Percentiles rank a stretch among this genome's conserved stretches.
Conservation (phyloP, 1,284 basidiomycete species). For the Apiotrichum brassicae region DNA sequence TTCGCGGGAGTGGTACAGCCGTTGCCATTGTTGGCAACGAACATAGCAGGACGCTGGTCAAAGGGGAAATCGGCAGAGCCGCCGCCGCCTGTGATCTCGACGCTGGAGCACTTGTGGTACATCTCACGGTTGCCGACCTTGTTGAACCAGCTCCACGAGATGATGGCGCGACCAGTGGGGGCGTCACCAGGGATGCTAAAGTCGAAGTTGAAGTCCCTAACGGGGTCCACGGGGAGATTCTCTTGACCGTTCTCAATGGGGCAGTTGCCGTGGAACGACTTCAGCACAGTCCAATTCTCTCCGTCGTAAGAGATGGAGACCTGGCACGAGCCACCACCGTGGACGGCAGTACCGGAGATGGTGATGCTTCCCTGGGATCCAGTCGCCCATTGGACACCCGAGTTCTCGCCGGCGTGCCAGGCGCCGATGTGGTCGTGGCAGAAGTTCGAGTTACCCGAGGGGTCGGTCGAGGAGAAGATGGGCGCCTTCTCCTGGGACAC, state of each 20-base stretch:
- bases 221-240: too few species aligned
- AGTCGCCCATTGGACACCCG: constrained; percentile 35
- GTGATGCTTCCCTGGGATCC: constrained; percentile 32
- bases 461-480: too few species aligned
- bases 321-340: constrained; percentile 48
- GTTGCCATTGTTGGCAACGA: constrained; percentile 46
- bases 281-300: constrained; percentile 47
- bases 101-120: constrained; percentile 48
- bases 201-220: constrained; percentile 23
- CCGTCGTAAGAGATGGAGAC: constrained; percentile 46
- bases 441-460: constrained; percentile 31
- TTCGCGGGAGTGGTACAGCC: constrained; percentile 35
- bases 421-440: constrained; percentile 47
- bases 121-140: constrained; percentile 42
- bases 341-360: constrained; percentile 36
- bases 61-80: constrained; percentile 16
- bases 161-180: constrained; percentile 40
- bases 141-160: constrained; percentile 50
- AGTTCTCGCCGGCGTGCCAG: constrained; percentile 17
- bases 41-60: constrained; percentile 34
- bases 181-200: constrained; percentile 42
- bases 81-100: constrained; percentile 38
- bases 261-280: constrained; percentile 44
- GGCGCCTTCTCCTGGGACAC: too few species aligned
- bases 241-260: too few species aligned